Evolutionary conservation across 116 monocot species (phyloP).

Genomic region (Thalassia testudinum): DNA sequence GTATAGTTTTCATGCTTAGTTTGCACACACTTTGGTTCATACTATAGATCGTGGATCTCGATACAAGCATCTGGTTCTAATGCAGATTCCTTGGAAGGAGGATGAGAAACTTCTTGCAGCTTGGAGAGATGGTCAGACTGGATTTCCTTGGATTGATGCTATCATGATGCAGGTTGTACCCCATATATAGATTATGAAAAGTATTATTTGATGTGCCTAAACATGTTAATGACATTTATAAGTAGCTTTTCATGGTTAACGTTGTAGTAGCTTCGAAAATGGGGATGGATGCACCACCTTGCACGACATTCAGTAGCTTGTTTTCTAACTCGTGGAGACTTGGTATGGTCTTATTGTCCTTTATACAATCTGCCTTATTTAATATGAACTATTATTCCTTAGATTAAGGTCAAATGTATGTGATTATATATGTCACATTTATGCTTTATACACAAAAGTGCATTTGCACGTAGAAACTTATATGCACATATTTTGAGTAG

Average conservation of each 20-base stretch:
- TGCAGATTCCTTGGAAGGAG: constrained; percentile 74
- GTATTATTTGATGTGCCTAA: neutral
- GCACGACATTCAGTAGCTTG: constrained; percentile 90
- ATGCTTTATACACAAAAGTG: too few relatives aligned
- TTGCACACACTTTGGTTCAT: too few relatives aligned
- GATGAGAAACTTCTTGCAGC: constrained; percentile 52
- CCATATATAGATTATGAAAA: neutral
- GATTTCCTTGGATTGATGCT: constrained; percentile 97
- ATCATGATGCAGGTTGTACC: constrained; percentile 76
- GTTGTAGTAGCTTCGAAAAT: constrained; percentile 51
- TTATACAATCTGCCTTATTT: too few relatives aligned
- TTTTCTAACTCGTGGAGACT: constrained; percentile 86
- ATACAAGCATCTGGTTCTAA: too few relatives aligned
- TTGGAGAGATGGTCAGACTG: constrained; percentile 81
- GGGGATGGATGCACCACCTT: constrained; percentile 97
- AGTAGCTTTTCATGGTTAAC: neutral
- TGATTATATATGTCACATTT: too few relatives aligned
- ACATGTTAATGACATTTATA: neutral
- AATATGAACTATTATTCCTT: too few relatives aligned
- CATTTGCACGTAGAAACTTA: too few relatives aligned
- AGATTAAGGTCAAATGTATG: too few relatives aligned
- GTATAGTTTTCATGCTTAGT: too few relatives aligned
- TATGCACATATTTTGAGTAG: too few relatives aligned
- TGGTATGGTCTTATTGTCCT: constrained; percentile 27
- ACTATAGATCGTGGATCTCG: too few relatives aligned